These are phyloP conservation scores for Calonectria montana DNA, from an alignment of 2,329 filamentous ascomycete genomes.

Conservation along the genomic window DNA sequence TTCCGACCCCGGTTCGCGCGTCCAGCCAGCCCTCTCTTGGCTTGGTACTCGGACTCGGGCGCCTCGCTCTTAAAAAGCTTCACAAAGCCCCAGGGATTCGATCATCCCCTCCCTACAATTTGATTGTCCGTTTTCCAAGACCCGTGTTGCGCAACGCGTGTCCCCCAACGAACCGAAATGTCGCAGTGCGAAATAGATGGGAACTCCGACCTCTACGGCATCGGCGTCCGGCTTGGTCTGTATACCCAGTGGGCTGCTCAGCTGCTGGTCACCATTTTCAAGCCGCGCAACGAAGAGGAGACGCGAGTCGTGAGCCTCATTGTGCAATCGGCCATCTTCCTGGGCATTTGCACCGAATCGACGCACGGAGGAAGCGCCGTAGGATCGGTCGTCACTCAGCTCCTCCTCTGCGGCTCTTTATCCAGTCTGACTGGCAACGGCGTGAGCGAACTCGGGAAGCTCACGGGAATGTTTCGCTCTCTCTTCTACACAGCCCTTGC, in stretches of 20 bases:
- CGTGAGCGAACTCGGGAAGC: background rate
- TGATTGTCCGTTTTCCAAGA: background rate
- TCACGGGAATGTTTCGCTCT: background rate
- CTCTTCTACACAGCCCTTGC: background rate
- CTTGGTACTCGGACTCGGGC: background rate
- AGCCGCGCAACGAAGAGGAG: background rate
- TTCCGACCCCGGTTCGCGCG: background rate
- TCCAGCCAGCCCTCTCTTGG: background rate
- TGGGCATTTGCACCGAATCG: background rate
- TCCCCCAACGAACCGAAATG: background rate
- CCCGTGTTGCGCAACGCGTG: background rate
- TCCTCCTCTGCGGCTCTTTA: background rate
- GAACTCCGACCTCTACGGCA: slow-evolving; percentile 17
- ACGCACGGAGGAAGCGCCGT: background rate
- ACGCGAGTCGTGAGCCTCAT: background rate
- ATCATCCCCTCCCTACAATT: background rate
- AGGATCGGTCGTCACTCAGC: background rate
- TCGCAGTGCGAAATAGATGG: background rate
- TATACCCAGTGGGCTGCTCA: slow-evolving; percentile 13
- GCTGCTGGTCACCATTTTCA: slow-evolving; percentile 8
- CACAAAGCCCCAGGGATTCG: background rate
- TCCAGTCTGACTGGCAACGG: background rate
- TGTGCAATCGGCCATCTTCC: background rate
- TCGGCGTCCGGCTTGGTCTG: slow-evolving; percentile 10
- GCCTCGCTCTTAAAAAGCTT: background rate